Evolutionary conservation across 1,139 yeast genomes (phyloP), one percentile per base, ranked within the genome.

Genomic region (Magnusiomyces sp.): DNA sequence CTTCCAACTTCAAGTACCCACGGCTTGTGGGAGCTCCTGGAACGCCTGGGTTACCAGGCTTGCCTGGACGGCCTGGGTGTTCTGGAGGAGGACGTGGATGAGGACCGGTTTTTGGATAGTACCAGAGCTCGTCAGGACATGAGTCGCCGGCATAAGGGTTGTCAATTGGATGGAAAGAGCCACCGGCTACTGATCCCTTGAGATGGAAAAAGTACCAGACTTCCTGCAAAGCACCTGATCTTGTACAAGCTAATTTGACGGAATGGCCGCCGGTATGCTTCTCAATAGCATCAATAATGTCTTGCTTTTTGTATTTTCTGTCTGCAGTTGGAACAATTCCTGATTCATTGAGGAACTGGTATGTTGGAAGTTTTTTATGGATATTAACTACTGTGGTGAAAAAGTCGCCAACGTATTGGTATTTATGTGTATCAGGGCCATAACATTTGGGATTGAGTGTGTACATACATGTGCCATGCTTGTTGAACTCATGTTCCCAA

Each of bases 401-500:
- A 66, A 81, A 92, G 65, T 90, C 96, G 54, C 83, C 83, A 11
- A 87, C 88, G 58, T 88, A 80, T 61, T 77, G 75, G 59, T 78
- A 67, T 51, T 73, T 63, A 33, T 67, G 65, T 47, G 71, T 64
- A 38, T 65, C 66, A 27, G 52, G 48, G 11, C 58, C 53, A 63
- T 87, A 88, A 63, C 97, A 92, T 10, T 19, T 34, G 2, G 95
- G 88, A 49, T 76, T 76, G 47, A 90, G 71, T 0, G 97, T 89
- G 38, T 81, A 77, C 70, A 90, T 80, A 66, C 97, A 92, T 0
- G 97, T 89, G 3, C 92, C 97, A 62, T 92, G 98, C 66, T 92
- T 92, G 70, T 90, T 90, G 73, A 79, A 92, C 67, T 92, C 98
- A 65, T 92, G 97, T 31, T 79, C 74, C 97, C 98, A 92, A 50